Percentiles rank a stretch among this genome's conserved stretches.
Conservation (phyloP, 2,329 filamentous ascomycete species). For the Trichoderma hamatum region DNA sequence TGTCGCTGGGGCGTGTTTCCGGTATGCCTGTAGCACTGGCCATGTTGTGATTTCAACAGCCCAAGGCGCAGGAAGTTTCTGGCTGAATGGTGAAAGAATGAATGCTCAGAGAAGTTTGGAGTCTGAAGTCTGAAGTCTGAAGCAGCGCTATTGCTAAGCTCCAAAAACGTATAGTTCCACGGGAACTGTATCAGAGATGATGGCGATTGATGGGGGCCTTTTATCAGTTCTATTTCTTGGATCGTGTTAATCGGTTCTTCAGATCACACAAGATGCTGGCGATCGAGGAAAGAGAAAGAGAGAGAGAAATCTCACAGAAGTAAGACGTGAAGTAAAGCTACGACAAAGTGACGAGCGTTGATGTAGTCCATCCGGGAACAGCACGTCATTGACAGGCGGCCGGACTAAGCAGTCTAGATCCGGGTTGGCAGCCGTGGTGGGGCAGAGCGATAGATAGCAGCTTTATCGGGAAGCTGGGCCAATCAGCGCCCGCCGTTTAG, state of each 20-base stretch:
- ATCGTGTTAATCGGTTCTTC: neutral
- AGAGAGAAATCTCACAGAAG: neutral
- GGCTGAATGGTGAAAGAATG: neutral
- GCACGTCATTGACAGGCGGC: constrained; percentile 24
- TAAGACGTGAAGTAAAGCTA: neutral
- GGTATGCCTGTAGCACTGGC: constrained; percentile 70
- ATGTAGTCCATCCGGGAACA: constrained; percentile 8
- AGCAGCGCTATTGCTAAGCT: neutral
- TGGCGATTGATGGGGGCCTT: neutral
- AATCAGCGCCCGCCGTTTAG: constrained; percentile 34
- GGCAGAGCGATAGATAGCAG: constrained; percentile 1
- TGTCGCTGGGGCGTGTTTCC: constrained; percentile 43
- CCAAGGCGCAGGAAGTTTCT: too few relatives aligned
- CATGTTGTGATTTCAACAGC: constrained; percentile 50
- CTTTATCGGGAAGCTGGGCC: constrained; percentile 26
- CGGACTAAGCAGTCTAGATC: neutral
- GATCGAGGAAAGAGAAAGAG: neutral
- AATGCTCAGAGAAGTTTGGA: neutral
- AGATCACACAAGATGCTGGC: neutral
- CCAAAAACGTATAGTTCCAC: neutral
- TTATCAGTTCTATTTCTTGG: neutral
- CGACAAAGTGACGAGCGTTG: constrained; percentile 9
- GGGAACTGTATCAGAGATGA: neutral
- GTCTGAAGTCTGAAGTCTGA: neutral
- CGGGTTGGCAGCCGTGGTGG: constrained; percentile 9